These are phyloP conservation scores for Xylaria palmicola DNA, from an alignment of 495 filamentous ascomycete genomes.

Conservation along the genomic window DNA sequence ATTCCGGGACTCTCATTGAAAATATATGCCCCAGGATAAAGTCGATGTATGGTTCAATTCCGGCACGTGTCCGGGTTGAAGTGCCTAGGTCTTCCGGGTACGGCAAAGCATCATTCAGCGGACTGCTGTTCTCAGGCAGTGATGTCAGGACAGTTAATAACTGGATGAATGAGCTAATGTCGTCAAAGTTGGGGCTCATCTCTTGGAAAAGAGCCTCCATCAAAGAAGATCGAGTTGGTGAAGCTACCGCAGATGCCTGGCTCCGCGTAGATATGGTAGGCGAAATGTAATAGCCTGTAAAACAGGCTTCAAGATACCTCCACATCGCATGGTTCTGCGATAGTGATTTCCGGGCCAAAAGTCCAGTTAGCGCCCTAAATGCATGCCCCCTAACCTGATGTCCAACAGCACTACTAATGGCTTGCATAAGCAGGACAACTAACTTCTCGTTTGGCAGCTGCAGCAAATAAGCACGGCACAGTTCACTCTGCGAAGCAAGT, in stretches of 20 bases:
- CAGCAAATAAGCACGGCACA: constrained; percentile 68
- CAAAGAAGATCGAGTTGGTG: constrained; percentile 37
- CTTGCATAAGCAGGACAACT: constrained; percentile 62
- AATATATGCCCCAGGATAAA: constrained; percentile 78
- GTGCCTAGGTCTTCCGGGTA: constrained; percentile 89
- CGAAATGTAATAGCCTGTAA: constrained; percentile 52
- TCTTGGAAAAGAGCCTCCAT: constrained; percentile 57
- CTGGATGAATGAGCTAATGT: constrained; percentile 75
- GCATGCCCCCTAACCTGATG: constrained; percentile 73
- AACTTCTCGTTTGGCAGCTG: constrained; percentile 61
- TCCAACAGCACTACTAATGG: constrained; percentile 68
- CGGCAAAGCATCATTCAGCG: constrained; percentile 70
- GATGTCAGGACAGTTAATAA: constrained; percentile 67
- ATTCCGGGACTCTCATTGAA: constrained; percentile 56
- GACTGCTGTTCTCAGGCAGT: constrained; percentile 56
- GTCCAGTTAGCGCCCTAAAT: constrained; percentile 65
- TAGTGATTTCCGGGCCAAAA: constrained; percentile 64
- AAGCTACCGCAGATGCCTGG: constrained; percentile 11
- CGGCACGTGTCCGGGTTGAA: constrained; percentile 67
- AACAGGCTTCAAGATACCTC: constrained; percentile 69
- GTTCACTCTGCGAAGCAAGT: constrained; percentile 64
- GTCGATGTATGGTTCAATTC: constrained; percentile 90
- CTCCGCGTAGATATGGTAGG: constrained; percentile 26
- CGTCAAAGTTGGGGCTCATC: constrained; percentile 70
- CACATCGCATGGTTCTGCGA: constrained; percentile 64